Percentiles rank a stretch among this genome's conserved stretches.
phyloP scores from a whole-genome alignment of 2,329 filamentous ascomycete genomes.

The Alternaria rosae region DNA sequence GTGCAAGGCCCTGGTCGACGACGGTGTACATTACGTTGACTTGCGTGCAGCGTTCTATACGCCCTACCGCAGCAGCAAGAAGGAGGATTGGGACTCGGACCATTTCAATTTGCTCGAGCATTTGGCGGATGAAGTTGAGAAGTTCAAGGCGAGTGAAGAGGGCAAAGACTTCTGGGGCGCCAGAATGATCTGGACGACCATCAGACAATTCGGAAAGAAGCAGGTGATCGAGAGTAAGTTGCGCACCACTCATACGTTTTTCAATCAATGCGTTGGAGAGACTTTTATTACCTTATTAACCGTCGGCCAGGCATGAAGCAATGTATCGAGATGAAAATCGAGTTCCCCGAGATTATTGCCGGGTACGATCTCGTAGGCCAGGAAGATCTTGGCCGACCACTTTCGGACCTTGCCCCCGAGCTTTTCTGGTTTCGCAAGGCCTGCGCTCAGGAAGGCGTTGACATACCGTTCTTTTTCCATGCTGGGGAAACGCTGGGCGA shows the following conservation, averaged over 20 bases:
- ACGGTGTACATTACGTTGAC: constrained; percentile 87
- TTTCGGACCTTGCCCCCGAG: constrained; percentile 80
- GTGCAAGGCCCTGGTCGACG: constrained; percentile 74
- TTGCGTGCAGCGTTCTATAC: constrained; percentile 77
- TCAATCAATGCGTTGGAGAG: background rate
- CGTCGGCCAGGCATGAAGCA: constrained; percentile 71
- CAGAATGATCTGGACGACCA: constrained; percentile 82
- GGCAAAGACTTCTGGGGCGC: constrained; percentile 84
- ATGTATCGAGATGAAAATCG: constrained; percentile 82
- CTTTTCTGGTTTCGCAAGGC: constrained; percentile 93
- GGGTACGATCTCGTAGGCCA: constrained; percentile 92
- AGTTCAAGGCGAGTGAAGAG: constrained; percentile 74
- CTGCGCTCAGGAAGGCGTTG: constrained; percentile 77
- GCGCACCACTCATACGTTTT: background rate
- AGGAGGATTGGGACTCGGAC: constrained; percentile 71
- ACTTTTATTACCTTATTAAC: background rate
- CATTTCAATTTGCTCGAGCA: constrained; percentile 74
- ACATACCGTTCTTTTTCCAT: constrained; percentile 95
- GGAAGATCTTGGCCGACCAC: constrained; percentile 79
- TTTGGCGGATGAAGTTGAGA: constrained; percentile 78
- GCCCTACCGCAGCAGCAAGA: constrained; percentile 70
- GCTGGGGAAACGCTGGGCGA: constrained; percentile 87
- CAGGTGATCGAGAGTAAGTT: constrained; percentile 69
- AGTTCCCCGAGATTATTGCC: constrained; percentile 79
- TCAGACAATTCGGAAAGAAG: constrained; percentile 70